Evolutionary conservation across 2,329 filamentous ascomycete species (phyloP).

Genomic region (Fusarium citri): DNA sequence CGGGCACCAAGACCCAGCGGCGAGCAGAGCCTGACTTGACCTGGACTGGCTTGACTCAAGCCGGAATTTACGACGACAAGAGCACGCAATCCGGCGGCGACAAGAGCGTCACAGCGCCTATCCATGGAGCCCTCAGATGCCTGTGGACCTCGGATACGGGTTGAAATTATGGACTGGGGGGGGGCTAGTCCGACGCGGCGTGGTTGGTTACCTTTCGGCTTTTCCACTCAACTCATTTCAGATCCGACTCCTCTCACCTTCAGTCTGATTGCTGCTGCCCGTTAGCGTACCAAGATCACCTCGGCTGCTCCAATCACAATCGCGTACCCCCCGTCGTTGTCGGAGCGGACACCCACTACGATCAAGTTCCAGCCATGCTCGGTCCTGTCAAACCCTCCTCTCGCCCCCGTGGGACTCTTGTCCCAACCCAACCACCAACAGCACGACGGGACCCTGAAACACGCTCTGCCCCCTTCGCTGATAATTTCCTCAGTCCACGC

Average conservation of each 20-base stretch:
- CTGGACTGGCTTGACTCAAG: slow-evolving; percentile 40
- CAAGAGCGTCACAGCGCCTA: slow-evolving; percentile 43
- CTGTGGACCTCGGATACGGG: slow-evolving; percentile 40
- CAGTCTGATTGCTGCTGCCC: slow-evolving; percentile 21
- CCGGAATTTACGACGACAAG: slow-evolving; percentile 34
- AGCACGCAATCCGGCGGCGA: slow-evolving; percentile 45
- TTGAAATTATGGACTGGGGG: slow-evolving; percentile 46
- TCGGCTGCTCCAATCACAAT: slow-evolving; percentile 34
- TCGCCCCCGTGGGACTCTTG: slow-evolving; percentile 41
- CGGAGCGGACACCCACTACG: slow-evolving; percentile 38
- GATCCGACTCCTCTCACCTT: slow-evolving; percentile 30
- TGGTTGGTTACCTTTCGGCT: slow-evolving; percentile 43
- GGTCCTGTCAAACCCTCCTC: slow-evolving; percentile 44
- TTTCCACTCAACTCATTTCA: slow-evolving; percentile 34
- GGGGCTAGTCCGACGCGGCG: slow-evolving; percentile 28
- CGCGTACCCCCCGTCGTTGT: slow-evolving; percentile 33
- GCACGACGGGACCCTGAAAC: slow-evolving; percentile 44
- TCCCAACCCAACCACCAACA: slow-evolving; percentile 38
- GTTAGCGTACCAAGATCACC: slow-evolving; percentile 33
- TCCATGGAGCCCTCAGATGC: slow-evolving; percentile 31
- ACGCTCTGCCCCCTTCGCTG: slow-evolving; percentile 44
- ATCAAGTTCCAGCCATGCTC: slow-evolving; percentile 38
- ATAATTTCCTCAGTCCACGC: slow-evolving; percentile 27
- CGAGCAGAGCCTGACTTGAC: slow-evolving; percentile 35
- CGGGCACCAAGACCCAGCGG: slow-evolving; percentile 35